phyloP scores from a whole-genome alignment of 441 rosid species.

The Raphanus hybrid region DNA sequence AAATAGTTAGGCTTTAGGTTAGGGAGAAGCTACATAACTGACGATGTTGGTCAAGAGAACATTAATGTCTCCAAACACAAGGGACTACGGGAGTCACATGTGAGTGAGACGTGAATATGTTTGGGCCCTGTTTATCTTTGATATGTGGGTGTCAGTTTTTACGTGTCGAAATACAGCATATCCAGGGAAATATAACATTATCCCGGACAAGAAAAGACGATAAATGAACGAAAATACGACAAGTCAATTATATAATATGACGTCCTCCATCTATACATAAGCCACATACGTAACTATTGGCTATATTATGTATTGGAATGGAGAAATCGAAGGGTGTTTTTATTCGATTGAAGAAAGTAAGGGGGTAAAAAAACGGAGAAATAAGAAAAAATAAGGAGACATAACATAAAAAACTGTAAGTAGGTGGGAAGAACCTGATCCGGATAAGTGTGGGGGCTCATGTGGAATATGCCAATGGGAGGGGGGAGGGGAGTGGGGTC shows the following conservation, averaged over 20 bases:
- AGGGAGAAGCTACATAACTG: background rate
- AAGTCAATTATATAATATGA: no score
- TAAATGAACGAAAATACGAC: no score
- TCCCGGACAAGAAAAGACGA: no score
- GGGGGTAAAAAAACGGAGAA: conserved; percentile 2
- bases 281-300: background rate
- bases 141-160: conserved; percentile 9
- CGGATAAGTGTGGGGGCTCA: conserved; percentile 38
- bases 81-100: conserved; percentile 23
- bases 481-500: conserved; percentile 5
- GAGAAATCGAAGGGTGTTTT: background rate
- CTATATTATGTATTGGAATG: no score
- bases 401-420: background rate
- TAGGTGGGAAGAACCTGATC: conserved; percentile 25
- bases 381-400: background rate
- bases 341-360: background rate
- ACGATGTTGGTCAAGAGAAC: background rate
- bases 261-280: no score
- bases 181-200: background rate
- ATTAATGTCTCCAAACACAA: conserved; percentile 14
- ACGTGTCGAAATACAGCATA: background rate
- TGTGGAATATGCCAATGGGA: conserved; percentile 7
- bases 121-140: background rate
- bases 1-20: background rate
- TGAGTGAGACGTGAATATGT: conserved; percentile 12